phyloP scores from a whole-genome alignment of 2,329 filamentous ascomycete species.

The Colletotrichum euphorbiae region DNA sequence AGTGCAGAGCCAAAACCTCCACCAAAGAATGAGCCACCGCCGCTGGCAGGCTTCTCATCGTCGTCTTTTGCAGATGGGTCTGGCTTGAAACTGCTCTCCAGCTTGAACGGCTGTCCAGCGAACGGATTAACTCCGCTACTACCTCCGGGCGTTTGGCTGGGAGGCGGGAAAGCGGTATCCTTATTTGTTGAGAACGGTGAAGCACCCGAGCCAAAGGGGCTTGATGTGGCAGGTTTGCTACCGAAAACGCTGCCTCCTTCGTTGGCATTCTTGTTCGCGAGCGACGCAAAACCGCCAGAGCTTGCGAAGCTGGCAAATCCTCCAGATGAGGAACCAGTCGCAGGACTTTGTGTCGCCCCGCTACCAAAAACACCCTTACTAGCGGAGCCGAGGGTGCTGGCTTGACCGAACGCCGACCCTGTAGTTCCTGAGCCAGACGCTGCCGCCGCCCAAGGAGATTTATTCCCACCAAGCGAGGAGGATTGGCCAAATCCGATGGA shows the following conservation, averaged over 20 bases:
- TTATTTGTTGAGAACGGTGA: conserved; percentile 50
- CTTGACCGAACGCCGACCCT: conserved; percentile 66
- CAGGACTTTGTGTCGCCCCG: conserved; percentile 42
- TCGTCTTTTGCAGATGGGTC: conserved; percentile 72
- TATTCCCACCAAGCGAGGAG: conserved; percentile 58
- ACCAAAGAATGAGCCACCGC: conserved; percentile 68
- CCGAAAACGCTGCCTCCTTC: conserved; percentile 53
- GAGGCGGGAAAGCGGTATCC: conserved; percentile 54
- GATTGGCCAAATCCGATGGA: conserved; percentile 63
- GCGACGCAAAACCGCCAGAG: conserved; percentile 66
- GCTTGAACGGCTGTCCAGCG: conserved; percentile 66
- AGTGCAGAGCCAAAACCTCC: conserved; percentile 70
- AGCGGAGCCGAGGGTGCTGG: conserved; percentile 55
- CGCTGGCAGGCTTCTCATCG: conserved; percentile 59
- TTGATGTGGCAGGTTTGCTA: conserved; percentile 50
- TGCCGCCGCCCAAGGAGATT: conserved; percentile 64
- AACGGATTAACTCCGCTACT: conserved; percentile 56
- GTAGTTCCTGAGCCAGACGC: conserved; percentile 49
- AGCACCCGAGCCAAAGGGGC: conserved; percentile 47
- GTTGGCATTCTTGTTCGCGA: conserved; percentile 53
- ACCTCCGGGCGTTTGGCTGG: conserved; percentile 49
- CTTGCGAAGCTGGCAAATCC: conserved; percentile 65
- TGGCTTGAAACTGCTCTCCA: conserved; percentile 75
- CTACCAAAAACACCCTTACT: conserved; percentile 55
- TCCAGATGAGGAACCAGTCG: conserved; percentile 52